Evolutionary conservation across 2,329 filamentous ascomycete genomes (phyloP), one percentile per base, ranked within the genome.

Genomic region (Ilyonectria robusta): DNA sequence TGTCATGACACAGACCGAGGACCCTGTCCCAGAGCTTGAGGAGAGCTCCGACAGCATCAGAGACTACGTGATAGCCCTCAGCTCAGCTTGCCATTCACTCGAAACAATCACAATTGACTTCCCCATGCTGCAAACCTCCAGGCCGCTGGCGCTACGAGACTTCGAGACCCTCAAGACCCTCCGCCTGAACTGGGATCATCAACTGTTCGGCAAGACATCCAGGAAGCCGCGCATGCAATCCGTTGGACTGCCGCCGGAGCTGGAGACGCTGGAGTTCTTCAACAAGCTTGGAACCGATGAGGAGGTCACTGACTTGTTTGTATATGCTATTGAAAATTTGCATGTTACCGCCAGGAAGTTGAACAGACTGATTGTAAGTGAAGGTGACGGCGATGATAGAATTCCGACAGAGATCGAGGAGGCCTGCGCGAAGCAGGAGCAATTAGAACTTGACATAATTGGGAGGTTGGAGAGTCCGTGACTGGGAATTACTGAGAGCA

Each of bases 11-110:
- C 84, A 86, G 58, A 70, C 77, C 9, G 75, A 78, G 17, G 77
- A 81, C 8, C 83, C 82, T 0, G 63, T 35, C 0, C 83, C 84
- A 0, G 79, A 83, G 6, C 78, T 86, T 0, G 84, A 86, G 64
- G 84, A 86, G 72, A 83, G 80, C 68, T 83, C 84, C 7, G 82
- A 84, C 67, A 83, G 83, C 50, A 79, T 85, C 59, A 78, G 81
- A 33, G 83, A 86, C 70, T 86, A 86, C 75, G 80, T 86, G 48
- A 72, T 81, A 19, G 84, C 84, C 0, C 76, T 86, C 10, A 74
- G 73, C 17, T 82, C 83, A 2, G 80, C 81, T 17, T 71, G 76
- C 35, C 79, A 84, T 65, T 83, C 84, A 0, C 71, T 86, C 4
- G 79, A 84, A 70, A 81, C 76, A 44, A 81, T 86, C 71, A 82